A percentile compares a stretch with the other conserved stretches of the same genome.
Conservation (phyloP, 2,329 filamentous ascomycete genomes). For the Pestalotiopsis sp. region DNA sequence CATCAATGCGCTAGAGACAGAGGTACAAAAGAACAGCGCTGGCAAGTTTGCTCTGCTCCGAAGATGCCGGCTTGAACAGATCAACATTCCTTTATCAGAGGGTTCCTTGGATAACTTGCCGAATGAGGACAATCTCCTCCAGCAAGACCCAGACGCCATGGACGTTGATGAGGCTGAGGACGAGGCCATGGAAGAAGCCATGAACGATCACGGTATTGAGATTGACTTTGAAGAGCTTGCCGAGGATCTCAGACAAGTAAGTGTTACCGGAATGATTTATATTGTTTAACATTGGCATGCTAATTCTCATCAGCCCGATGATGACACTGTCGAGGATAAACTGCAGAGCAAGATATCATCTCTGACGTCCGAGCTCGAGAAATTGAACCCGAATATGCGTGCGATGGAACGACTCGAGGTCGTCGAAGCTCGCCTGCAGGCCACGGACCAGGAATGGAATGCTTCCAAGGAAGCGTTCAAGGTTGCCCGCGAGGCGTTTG, state of each 20-base stretch:
- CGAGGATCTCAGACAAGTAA: slow-evolving; percentile 78
- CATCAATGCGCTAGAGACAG: slow-evolving; percentile 79
- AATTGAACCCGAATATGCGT: slow-evolving; percentile 95
- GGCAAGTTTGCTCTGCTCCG: slow-evolving; percentile 83
- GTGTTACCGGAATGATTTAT: slow-evolving; percentile 29
- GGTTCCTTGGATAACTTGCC: slow-evolving; percentile 85
- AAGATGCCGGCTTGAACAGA: slow-evolving; percentile 91
- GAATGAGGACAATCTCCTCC: slow-evolving; percentile 79
- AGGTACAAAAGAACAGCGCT: slow-evolving; percentile 83
- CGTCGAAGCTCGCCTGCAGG: slow-evolving; percentile 80
- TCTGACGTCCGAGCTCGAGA: slow-evolving; percentile 81
- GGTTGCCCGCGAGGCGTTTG: slow-evolving; percentile 80
- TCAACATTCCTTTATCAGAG: slow-evolving; percentile 77
- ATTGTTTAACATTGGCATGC: slow-evolving; percentile 16
- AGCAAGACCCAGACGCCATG: slow-evolving; percentile 85
- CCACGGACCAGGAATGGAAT: slow-evolving; percentile 88
- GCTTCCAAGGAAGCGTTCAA: slow-evolving; percentile 76
- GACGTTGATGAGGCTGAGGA: slow-evolving; percentile 80
- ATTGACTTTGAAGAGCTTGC: slow-evolving; percentile 83
- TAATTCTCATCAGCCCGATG: slow-evolving; percentile 59
- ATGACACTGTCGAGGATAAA: slow-evolving; percentile 72
- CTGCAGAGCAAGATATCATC: slow-evolving; percentile 78
- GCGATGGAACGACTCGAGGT: slow-evolving; percentile 89
- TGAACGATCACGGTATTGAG: slow-evolving; percentile 90
- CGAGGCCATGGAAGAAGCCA: slow-evolving; percentile 62